Evolutionary conservation across 768 basidiomycete species (phyloP), one percentile per base, ranked within the genome.

Genomic region (Macrocybe gigantea): DNA sequence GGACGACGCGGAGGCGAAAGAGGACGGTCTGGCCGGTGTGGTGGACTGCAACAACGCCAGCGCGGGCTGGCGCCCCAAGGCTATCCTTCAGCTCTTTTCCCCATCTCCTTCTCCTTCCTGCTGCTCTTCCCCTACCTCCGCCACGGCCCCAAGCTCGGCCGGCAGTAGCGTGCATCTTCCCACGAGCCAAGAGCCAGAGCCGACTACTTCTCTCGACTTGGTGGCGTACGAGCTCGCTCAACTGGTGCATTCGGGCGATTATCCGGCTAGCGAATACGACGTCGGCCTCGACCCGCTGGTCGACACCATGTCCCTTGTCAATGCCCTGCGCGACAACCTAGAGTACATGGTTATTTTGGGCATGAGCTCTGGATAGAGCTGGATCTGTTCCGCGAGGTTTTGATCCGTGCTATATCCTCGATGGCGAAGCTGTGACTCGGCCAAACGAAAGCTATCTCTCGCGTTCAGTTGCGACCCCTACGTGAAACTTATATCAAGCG

Each of bases 301-400:
- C n/a, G 41, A 48, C 9, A 56, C 60, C 0, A 49, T 52, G 7
- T 49, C 54, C 41, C 41, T 44, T 22, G 56, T 70, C 5, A 56
- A 69, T 30, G 63, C 61, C 33, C 55, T 72, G 12, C 55, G 58
- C 14, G 65, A 67, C 38, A 71, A 72, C 42, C 52, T 71, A 11
- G 51, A 57, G 8, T 58, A 63, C 40, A 48, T 72, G 33, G 71
- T 4, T 66, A 64, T 46, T 69, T 60, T 44, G 56, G 51, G 12
- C 37, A 59, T 13, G 52, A 55, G 9, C 48, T 72, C 1, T 70
- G 71, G 71, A 49, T 55, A 31, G 65, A 70, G 37, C 49, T 70
- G 34, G 55, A 63, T 13, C 41, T 49, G 5, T 64, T 48, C 44
- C 55, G 55, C 6, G 54, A 58, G 12, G 57, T 66, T 9, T 43